Base-by-base conservation (phyloP, 2,329 filamentous ascomycete genomes). In the Diaporthe sp. region DNA sequence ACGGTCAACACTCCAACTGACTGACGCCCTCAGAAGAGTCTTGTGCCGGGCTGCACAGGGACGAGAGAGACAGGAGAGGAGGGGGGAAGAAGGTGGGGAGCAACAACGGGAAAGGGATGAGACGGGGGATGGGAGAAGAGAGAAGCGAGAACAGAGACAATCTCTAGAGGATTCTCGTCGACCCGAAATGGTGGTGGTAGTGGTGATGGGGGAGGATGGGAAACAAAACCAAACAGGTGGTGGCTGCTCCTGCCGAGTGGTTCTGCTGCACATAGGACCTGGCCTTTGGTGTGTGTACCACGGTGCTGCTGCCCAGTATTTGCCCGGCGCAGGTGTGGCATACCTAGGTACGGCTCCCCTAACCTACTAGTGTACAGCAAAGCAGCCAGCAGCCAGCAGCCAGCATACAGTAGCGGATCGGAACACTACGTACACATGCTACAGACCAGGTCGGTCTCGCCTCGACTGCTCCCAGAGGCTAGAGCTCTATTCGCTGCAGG, bases 1-100 rank as follows among this genome's bases (percentile, higher is more conserved):
- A 75, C 74, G 74, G 74, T 73, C 74, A 75, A 75, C 74, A 75
- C 70, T 75, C 74, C 74, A 64, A 75, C 70, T 57, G 45, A 75
- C 70, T 57, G 45, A 61, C 25, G 17, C 47, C 45, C 69, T 60
- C 33, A 45, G 54, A 55, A 64, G 22, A 17, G 58, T 68, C 73
- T 47, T 19, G 19, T 35, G 50, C 22, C 33, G 42, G 60, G 30
- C 47, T 17, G 19, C n/a, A 30, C 40, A 19, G 33, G 25, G 45
- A 45, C 60, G 25, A 47, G 45, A 30, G 45, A 19, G 38, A 15
- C 55, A 38, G 47, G 58, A 55, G 52, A 50, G 40, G 52, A 50
- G 40, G 45, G 64, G 64, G 42, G 64, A 33, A 61, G 64, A 60
- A 50, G 64, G 55, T 28, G 64, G 54, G 35, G 55, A 47, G 64